Conservation (phyloP, 1,139 yeast genomes). For the Pichia sp. region DNA sequence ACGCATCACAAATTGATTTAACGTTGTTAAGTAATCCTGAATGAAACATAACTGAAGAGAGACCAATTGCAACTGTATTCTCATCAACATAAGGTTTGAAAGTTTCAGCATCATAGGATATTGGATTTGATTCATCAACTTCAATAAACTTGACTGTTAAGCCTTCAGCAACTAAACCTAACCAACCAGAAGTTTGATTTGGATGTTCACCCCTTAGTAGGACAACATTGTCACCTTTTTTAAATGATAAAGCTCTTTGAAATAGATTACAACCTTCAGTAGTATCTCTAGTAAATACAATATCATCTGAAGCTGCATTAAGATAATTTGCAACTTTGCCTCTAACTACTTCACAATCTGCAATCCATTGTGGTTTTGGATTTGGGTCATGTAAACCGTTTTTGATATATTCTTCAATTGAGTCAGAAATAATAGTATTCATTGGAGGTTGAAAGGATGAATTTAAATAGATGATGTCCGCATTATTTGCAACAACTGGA, state of each 20-base stretch:
- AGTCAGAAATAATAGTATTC: background rate
- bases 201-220: background rate
- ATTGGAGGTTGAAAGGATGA: background rate
- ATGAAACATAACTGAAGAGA: constrained; percentile 9
- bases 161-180: background rate
- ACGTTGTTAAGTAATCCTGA: constrained; percentile 5
- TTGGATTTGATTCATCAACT: background rate
- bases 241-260: constrained; percentile 1
- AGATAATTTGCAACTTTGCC: constrained; percentile 1
- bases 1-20: constrained; percentile 2
- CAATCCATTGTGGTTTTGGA: background rate
- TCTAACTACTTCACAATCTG: background rate
- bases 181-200: background rate
- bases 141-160: background rate
- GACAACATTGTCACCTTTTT: constrained; percentile 6
- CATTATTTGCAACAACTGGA: background rate
- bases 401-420: background rate
- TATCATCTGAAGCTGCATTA: constrained; percentile 5
- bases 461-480: background rate
- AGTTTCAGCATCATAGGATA: background rate
- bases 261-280: constrained; percentile 7
- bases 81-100: background rate
- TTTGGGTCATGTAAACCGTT: background rate
- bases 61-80: constrained; percentile 6
- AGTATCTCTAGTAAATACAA: constrained; percentile 7